phyloP scores from a whole-genome alignment of 2,329 filamentous ascomycete species.

The Calonectria hawksworthii region DNA sequence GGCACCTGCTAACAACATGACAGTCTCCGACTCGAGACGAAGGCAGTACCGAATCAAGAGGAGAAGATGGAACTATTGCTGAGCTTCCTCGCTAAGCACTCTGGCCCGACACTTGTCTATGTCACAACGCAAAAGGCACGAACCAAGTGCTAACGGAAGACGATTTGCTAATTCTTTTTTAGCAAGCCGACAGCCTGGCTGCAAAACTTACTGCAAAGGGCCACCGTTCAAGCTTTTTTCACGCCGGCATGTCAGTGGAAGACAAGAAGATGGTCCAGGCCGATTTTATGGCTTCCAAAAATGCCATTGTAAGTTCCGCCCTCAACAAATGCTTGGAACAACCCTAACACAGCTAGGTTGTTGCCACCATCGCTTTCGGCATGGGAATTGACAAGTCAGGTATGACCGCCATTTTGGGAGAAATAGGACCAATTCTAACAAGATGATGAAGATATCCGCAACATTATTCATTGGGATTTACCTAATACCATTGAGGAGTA shows the following conservation, averaged over 20 bases:
- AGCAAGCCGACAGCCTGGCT: constrained; percentile 62
- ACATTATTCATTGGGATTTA: constrained; percentile 67
- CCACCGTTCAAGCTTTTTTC: constrained; percentile 61
- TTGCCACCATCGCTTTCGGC: constrained; percentile 70
- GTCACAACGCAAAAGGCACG: constrained; percentile 67
- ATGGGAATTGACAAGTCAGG: constrained; percentile 71
- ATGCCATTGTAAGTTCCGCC: constrained; percentile 49
- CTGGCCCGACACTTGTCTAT: constrained; percentile 72
- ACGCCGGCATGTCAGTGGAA: constrained; percentile 63
- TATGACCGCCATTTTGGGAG: constrained; percentile 3
- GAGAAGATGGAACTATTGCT: constrained; percentile 62
- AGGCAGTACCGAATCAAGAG: constrained; percentile 56
- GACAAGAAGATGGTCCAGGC: constrained; percentile 64
- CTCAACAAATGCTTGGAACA: fast-evolving
- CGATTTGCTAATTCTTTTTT: constrained; percentile 12
- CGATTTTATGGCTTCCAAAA: constrained; percentile 61
- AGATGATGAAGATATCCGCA: constrained; percentile 60
- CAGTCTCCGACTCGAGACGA: constrained; percentile 66
- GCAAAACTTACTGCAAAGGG: constrained; percentile 51
- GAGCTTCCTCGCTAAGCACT: constrained; percentile 63
- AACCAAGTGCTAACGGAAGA: not conserved
- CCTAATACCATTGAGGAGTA: constrained; percentile 68
- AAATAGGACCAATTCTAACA: not conserved
- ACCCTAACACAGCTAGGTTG: constrained; percentile 34
- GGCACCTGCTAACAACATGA: not conserved